Evolutionary conservation across 805 yeast species (phyloP).

Genomic region (Pichia pseudocactophila): DNA sequence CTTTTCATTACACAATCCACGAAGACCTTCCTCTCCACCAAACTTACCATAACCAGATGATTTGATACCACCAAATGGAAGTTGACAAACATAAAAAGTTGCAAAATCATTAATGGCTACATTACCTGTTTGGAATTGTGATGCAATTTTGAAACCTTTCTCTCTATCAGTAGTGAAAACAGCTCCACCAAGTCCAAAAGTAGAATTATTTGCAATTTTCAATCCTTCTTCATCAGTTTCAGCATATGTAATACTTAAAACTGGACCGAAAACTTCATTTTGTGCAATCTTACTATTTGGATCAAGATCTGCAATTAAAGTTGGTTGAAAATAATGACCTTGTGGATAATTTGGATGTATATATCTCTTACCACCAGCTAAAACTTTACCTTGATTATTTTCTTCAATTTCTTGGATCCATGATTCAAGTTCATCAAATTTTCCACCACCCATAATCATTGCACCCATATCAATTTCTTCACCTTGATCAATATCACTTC

Average conservation of each 20-base stretch:
- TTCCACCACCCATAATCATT: constrained; percentile 62
- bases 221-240: constrained; percentile 57
- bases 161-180: constrained; percentile 64
- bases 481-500: constrained; percentile 86
- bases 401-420: constrained; percentile 65
- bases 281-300: constrained; percentile 71
- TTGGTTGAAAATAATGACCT: constrained; percentile 91
- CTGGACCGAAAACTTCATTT: constrained; percentile 92
- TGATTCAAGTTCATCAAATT: constrained; percentile 60
- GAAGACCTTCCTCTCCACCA: constrained; percentile 95
- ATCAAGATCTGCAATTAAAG: constrained; percentile 75
- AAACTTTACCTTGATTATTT: constrained; percentile 63
- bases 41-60: constrained; percentile 96
- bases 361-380: constrained; percentile 74
- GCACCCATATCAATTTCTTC: constrained; percentile 97
- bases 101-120: constrained; percentile 98
- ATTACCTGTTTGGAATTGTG: constrained; percentile 68
- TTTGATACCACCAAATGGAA: constrained; percentile 93
- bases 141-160: constrained; percentile 55
- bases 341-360: constrained; percentile 89
- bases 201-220: constrained; percentile 70
- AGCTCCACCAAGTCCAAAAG: constrained; percentile 87
- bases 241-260: constrained; percentile 73
- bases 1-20: constrained; percentile 82
- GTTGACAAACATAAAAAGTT: constrained; percentile 87